phyloP scores from a whole-genome alignment of 2,329 filamentous ascomycete species.

The Sporothrix schenckii region DNA sequence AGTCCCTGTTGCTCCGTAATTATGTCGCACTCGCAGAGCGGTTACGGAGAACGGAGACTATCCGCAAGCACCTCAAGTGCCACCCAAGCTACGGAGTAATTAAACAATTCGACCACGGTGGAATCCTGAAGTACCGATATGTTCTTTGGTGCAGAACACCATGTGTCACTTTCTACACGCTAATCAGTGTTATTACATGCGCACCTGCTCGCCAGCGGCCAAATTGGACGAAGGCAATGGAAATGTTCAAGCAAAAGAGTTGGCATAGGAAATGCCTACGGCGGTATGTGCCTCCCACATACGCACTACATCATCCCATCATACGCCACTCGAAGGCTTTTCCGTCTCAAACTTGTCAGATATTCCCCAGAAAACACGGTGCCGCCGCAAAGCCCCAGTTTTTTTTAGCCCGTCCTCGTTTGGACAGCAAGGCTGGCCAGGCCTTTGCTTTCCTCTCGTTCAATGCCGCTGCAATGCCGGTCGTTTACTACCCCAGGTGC shows the following conservation, averaged over 20 bases:
- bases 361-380: not conserved
- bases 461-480: conserved; percentile 6
- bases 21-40: no score
- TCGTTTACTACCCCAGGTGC: conserved; percentile 3
- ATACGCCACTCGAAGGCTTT: not conserved
- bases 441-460: not conserved
- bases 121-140: no score
- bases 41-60: not conserved
- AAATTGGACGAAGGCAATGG: not conserved
- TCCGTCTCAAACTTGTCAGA: not conserved
- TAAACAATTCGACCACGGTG: not conserved
- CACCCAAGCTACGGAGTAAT: no score
- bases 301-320: not conserved
- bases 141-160: no score
- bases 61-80: not conserved
- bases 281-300: not conserved
- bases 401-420: not conserved
- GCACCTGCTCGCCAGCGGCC: conserved; percentile 11
- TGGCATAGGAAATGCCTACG: not conserved
- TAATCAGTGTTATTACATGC: no score
- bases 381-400: conserved; percentile 9
- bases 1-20: not conserved
- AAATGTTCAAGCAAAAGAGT: not conserved
- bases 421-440: not conserved
- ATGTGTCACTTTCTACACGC: no score